These are phyloP conservation scores for Moricandia moricandioides DNA, from an alignment of 345 rosid genomes.

Conservation along the genomic window DNA sequence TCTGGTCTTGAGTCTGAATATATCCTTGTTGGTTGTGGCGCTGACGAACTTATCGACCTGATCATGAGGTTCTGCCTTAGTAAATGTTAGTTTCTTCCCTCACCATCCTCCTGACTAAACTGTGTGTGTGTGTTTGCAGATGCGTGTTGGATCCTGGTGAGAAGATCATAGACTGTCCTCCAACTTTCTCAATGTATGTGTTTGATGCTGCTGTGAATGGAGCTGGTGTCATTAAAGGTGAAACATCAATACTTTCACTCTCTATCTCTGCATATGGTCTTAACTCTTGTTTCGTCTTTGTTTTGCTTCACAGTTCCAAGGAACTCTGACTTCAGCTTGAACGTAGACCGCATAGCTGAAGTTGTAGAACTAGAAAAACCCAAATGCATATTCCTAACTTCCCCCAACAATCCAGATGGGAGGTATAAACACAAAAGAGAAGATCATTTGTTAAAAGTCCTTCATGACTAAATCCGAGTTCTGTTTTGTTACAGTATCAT, in stretches of 20 bases:
- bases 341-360: conserved; percentile 68
- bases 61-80: conserved; percentile 73
- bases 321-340: conserved; percentile 82
- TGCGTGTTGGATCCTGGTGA: conserved; percentile 97
- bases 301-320: conserved; percentile 59
- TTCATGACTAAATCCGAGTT: background rate
- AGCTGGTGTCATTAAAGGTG: conserved; percentile 80
- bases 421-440: conserved; percentile 44
- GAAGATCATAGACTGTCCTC: conserved; percentile 94
- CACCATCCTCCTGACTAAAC: background rate
- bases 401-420: conserved; percentile 98
- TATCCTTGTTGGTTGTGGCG: conserved; percentile 96
- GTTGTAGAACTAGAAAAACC: conserved; percentile 70
- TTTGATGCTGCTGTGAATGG: conserved; percentile 95
- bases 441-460: background rate
- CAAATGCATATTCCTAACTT: conserved; percentile 90
- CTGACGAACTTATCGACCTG: conserved; percentile 92
- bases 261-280: background rate
- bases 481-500: conserved; percentile 50
- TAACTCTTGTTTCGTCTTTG: conserved; percentile 6
- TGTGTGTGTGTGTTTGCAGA: conserved; percentile 37
- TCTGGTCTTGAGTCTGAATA: conserved; percentile 82
- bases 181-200: conserved; percentile 95
- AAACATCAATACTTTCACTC: background rate
- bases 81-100: background rate